Conservation (phyloP, 169 alveolate species). For the Plasmodium adleri region DNA sequence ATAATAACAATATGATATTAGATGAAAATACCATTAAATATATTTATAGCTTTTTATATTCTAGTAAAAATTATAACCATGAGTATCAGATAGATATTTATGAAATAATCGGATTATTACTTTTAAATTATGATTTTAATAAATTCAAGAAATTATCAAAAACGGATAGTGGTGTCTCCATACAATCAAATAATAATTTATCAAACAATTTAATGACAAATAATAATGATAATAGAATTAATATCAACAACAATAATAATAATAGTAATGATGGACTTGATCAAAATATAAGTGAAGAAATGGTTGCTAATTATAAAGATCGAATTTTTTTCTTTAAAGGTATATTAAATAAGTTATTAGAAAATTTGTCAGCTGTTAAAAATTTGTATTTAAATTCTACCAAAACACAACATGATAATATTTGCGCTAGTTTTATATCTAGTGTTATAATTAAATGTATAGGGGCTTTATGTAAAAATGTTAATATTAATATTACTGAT, state of each 20-base stretch:
- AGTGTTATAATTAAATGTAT: conserved; percentile 69
- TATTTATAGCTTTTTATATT: conserved; percentile 31
- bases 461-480: conserved; percentile 75
- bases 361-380: conserved; percentile 58
- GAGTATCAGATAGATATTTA: conserved; percentile 71
- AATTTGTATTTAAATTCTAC: conserved; percentile 49
- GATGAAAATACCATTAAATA: conserved; percentile 44
- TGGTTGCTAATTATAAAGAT: conserved; percentile 56
- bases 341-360: conserved; percentile 48
- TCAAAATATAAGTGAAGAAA: conserved; percentile 40
- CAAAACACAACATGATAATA: conserved; percentile 41
- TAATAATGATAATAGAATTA: neutral
- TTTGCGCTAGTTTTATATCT: conserved; percentile 59
- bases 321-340: conserved; percentile 59
- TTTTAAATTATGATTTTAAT: conserved; percentile 36
- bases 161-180: neutral
- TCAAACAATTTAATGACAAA: no score
- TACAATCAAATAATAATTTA: no score
- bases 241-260: neutral
- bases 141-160: conserved; percentile 8
- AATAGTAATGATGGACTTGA: conserved; percentile 3
- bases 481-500: conserved; percentile 53
- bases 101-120: conserved; percentile 38
- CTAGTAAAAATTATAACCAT: conserved; percentile 32
- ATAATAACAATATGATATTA: neutral